These are phyloP conservation scores for Puccinia horiana DNA, from an alignment of 1,284 basidiomycete species.

Conservation along the genomic window DNA sequence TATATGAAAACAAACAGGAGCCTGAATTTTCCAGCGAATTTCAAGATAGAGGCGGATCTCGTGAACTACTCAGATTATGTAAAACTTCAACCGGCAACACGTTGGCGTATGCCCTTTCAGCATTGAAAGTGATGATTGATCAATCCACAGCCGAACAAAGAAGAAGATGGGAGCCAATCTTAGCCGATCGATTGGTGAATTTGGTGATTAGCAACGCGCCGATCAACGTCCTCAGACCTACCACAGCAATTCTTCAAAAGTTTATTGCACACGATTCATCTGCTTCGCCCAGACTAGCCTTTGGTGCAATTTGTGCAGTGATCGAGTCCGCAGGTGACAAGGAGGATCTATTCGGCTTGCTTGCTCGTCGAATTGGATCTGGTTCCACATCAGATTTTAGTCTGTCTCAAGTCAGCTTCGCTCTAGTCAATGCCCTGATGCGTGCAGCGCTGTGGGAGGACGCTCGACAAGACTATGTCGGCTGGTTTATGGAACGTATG, in stretches of 20 bases:
- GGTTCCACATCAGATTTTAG: slow-evolving; percentile 54
- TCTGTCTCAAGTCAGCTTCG: slow-evolving; percentile 42
- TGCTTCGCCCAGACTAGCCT: slow-evolving; percentile 54
- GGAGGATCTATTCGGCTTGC: slow-evolving; percentile 55
- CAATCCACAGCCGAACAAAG: slow-evolving; percentile 64
- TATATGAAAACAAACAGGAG: slow-evolving; percentile 65
- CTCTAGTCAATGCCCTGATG: slow-evolving; percentile 32
- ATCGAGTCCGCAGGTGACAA: slow-evolving; percentile 53
- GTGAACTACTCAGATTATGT: slow-evolving; percentile 74
- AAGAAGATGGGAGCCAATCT: slow-evolving; percentile 60
- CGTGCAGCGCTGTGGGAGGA: slow-evolving; percentile 20
- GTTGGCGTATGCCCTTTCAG: slow-evolving; percentile 78
- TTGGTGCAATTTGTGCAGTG: slow-evolving; percentile 55
- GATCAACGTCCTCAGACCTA: slow-evolving; percentile 95
- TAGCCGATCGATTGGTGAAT: slow-evolving; percentile 67
- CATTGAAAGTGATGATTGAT: slow-evolving; percentile 71
- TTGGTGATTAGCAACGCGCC: slow-evolving; percentile 66
- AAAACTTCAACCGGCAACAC: slow-evolving; percentile 74
- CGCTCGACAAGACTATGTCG: slow-evolving; percentile 2
- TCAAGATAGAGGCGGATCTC: slow-evolving; percentile 73
- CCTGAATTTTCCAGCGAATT: slow-evolving; percentile 85
- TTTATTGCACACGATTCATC: slow-evolving; percentile 44
- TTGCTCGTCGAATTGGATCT: slow-evolving; percentile 56
- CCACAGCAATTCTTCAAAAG: slow-evolving; percentile 83
- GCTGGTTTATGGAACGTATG: slow-evolving; percentile 24